Percentiles rank a stretch among this genome's conserved stretches.
Evolutionary conservation across 2,329 filamentous ascomycete species (phyloP).

Genomic region (Pyricularia grisea): DNA sequence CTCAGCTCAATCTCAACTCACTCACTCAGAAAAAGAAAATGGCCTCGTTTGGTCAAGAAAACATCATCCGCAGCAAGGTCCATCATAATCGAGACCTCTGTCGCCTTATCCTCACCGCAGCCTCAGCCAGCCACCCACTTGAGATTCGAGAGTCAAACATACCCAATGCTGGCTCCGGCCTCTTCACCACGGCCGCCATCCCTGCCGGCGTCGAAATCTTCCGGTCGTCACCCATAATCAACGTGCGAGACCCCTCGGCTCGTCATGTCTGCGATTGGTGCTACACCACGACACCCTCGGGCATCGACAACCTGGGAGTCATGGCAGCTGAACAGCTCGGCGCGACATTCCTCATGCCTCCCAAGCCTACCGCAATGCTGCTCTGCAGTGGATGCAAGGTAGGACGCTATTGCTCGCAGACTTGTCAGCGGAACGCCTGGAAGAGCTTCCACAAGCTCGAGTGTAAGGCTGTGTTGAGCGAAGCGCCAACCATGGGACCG

Average conservation of each 20-base stretch:
- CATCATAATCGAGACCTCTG: not conserved
- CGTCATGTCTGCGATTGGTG: conserved; percentile 18
- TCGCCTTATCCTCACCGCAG: not conserved
- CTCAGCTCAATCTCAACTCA: not conserved
- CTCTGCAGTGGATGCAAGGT: conserved; percentile 19
- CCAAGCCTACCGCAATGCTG: not conserved
- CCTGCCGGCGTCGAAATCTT: conserved; percentile 17
- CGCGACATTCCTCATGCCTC: not conserved
- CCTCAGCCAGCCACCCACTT: conserved; percentile 1
- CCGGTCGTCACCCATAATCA: conserved; percentile 11
- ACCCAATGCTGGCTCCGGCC: conserved; percentile 13
- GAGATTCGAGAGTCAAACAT: conserved; percentile 11
- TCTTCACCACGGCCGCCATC: conserved; percentile 14
- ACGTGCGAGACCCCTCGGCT: conserved; percentile 10
- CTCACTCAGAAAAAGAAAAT: not conserved
- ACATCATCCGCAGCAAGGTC: not conserved
- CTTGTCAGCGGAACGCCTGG: conserved; percentile 20
- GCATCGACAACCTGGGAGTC: conserved; percentile 4
- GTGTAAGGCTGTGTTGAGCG: conserved; percentile 14
- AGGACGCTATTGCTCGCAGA: conserved; percentile 18
- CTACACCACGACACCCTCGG: conserved; percentile 7
- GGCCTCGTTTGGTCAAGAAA: not conserved
- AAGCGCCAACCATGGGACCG: conserved; percentile 9
- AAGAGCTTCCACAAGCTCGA: conserved; percentile 20
- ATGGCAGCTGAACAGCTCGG: conserved; percentile 4